Evolutionary conservation across 495 filamentous ascomycete species (phyloP).

Genomic region (Halenospora varia): DNA sequence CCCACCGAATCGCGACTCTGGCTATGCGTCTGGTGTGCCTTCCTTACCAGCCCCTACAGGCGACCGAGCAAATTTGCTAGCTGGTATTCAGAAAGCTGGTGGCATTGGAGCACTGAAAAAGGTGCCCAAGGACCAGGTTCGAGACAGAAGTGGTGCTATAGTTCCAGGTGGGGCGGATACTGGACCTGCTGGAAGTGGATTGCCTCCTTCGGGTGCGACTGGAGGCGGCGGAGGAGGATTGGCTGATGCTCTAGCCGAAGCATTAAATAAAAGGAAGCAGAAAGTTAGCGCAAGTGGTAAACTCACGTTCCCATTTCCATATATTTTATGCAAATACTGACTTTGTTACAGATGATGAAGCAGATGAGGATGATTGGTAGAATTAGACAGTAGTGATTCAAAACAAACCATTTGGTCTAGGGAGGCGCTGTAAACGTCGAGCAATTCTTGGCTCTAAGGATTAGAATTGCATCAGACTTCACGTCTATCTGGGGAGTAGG

Average conservation of each 20-base stretch:
- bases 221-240: constrained; percentile 58
- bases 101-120: constrained; percentile 73
- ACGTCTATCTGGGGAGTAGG: neutral
- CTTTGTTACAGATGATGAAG: constrained; percentile 67
- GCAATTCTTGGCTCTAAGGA: constrained; percentile 6
- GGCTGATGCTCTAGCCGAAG: constrained; percentile 76
- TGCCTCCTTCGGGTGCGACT: constrained; percentile 40
- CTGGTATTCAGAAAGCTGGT: constrained; percentile 75
- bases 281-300: constrained; percentile 90
- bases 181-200: constrained; percentile 51
- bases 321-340: constrained; percentile 12
- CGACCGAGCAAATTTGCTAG: constrained; percentile 65
- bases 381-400: neutral
- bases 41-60: constrained; percentile 45
- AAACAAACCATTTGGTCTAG: neutral
- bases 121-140: constrained; percentile 70
- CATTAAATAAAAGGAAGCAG: constrained; percentile 74
- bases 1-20: constrained; percentile 63
- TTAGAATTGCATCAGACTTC: constrained; percentile 3
- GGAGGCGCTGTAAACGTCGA: constrained; percentile 4
- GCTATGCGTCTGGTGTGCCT: constrained; percentile 53
- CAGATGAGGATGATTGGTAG: constrained; percentile 75
- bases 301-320: constrained; percentile 32
- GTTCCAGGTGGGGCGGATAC: constrained; percentile 57
- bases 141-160: constrained; percentile 71